Conservation (phyloP, 371 early-diverging fungal genomes). For the Coemansia sp. region DNA sequence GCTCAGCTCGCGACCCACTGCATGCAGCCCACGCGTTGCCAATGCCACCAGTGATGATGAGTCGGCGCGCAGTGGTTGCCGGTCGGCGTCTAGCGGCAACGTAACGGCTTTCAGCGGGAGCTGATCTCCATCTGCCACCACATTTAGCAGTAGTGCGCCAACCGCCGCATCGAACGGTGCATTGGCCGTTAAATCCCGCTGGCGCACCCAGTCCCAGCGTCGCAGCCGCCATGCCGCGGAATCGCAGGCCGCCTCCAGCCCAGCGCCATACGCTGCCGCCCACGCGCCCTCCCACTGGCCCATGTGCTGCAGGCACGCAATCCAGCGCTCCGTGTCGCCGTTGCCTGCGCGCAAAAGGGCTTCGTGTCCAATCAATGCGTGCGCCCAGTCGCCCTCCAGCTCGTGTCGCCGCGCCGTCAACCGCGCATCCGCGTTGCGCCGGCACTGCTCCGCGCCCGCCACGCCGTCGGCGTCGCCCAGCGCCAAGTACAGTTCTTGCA, state of each 20-base stretch:
- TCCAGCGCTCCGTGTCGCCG: slow-evolving; percentile 38
- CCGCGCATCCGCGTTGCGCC: slow-evolving; percentile 18
- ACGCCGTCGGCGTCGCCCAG: slow-evolving; percentile 48
- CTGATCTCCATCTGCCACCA: neutral
- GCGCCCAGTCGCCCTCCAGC: slow-evolving; percentile 48
- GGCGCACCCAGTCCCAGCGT: slow-evolving; percentile 44
- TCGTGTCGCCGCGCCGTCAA: slow-evolving; percentile 39
- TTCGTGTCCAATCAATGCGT: slow-evolving; percentile 50
- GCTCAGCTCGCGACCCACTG: neutral
- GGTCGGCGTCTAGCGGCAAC: too few species aligned
- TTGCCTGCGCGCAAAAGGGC: slow-evolving; percentile 29
- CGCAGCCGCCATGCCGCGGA: slow-evolving; percentile 51
- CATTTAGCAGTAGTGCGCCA: slow-evolving; percentile 20
- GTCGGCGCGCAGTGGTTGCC: too few species aligned
- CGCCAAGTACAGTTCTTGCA: slow-evolving; percentile 43
- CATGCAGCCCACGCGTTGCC: neutral
- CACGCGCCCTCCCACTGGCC: slow-evolving; percentile 50
- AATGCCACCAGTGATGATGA: neutral
- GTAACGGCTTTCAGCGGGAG: too few species aligned
- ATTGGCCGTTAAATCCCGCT: neutral
- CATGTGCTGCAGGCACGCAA: slow-evolving; percentile 45
- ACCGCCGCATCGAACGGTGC: slow-evolving; percentile 28
- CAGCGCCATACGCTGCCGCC: slow-evolving; percentile 24
- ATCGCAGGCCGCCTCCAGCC: slow-evolving; percentile 30
- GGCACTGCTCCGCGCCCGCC: slow-evolving; percentile 37